Evolutionary conservation across 208 protist genomes (phyloP), one percentile per base, ranked within the genome.

Genomic region (Endotrypanum monterogeii): DNA sequence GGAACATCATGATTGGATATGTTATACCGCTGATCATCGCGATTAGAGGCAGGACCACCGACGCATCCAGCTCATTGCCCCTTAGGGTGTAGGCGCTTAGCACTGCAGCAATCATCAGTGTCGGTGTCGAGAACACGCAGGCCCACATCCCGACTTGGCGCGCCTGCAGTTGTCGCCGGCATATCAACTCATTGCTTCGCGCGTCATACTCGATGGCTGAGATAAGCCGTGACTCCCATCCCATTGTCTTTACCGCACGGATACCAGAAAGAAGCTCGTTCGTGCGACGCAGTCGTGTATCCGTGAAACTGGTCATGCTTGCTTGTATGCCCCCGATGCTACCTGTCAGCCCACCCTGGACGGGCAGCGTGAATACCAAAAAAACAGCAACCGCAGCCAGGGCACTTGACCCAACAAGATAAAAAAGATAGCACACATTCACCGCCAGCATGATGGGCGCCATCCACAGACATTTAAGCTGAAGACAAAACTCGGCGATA

Each of bases 191-290:
- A 16, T 80, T 56, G 1, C 48, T 32, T 30, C 93, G 77, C 7
- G 81, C 78, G 23, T 76, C 74, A 28, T 63, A 62, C 37, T 87
- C 61, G 60, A 97, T 79, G 12, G 39, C 28, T 16, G 55, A 37
- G 16, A 84, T 12, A 44, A 98, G 91, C 46, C 48, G 65, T 23
- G 85, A 69, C 75, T 98, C 96, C 94, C 94, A 98, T 12, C 86
- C 88, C 86, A 96, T 98, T 23, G 97, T 85, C 87, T 99, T 99
- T 55, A 96, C 92, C 0, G 98, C 78, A 37, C 94, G 87, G 6
- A 99, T 98, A 1, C 89, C 89, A 28, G 81, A 79, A 14, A 99
- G 68, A 41, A 98, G 81, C 76, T 99, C 96, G 76, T 96, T 98
- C 14, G 93, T 96, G 16, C 82, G 71, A 67, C 94, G 94, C 52